Percentiles rank a stretch among this genome's conserved stretches.
Evolutionary conservation across 306 rosid species (phyloP).

Genomic region (Fagus sylvatica): DNA sequence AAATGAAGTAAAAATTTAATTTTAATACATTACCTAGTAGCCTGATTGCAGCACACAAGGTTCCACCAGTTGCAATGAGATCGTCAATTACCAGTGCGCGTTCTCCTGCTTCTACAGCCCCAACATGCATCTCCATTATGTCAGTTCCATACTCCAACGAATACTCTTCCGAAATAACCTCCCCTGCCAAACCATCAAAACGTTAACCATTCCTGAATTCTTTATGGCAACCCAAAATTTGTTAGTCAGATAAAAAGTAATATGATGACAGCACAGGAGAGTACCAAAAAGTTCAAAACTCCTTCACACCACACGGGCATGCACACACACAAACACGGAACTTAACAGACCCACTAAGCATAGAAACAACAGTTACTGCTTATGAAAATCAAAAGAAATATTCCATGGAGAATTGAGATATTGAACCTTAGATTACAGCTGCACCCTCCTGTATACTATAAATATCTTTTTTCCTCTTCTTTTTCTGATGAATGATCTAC

Average conservation of each 20-base stretch:
- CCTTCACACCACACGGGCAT: not conserved
- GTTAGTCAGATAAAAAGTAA: not conserved
- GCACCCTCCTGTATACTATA: not conserved
- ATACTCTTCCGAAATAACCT: conserved; percentile 95
- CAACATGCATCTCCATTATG: conserved; percentile 95
- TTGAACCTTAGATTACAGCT: not conserved
- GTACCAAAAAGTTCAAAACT: not conserved
- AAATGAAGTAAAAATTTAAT: not conserved
- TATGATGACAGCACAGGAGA: not conserved
- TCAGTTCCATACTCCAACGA: conserved; percentile 96
- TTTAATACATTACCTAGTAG: conserved; percentile 65
- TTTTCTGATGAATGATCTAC: not conserved
- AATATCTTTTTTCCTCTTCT: not conserved
- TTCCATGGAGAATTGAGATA: not conserved
- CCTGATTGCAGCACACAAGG: conserved; percentile 83
- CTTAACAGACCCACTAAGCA: not conserved
- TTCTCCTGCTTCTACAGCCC: conserved; percentile 88
- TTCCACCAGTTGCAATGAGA: conserved; percentile 98
- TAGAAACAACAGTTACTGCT: not conserved
- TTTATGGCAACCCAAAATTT: not conserved
- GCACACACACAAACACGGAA: not conserved
- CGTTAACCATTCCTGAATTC: conserved; percentile 9
- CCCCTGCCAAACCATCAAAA: conserved; percentile 52
- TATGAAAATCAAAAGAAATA: not conserved
- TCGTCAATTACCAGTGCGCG: conserved; percentile 92